Percentiles rank a stretch among this genome's conserved stretches.
phyloP scores from a whole-genome alignment of 2,329 filamentous ascomycete species.

The Neonectria ditissima region DNA sequence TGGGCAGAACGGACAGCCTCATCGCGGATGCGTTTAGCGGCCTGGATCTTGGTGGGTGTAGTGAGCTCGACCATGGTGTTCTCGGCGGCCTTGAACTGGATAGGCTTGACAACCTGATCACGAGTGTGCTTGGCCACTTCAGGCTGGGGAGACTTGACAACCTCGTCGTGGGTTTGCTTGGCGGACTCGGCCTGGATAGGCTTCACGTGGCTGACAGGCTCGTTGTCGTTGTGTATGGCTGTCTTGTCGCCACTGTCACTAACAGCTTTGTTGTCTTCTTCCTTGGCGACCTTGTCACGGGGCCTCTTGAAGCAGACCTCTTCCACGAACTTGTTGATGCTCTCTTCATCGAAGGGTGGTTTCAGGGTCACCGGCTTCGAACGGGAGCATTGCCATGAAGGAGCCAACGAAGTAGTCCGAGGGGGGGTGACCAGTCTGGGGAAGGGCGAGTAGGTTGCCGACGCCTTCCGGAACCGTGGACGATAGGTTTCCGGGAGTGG shows the following conservation, averaged over 20 bases:
- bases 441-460: slow-evolving; percentile 56
- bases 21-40: background rate
- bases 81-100: background rate
- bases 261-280: background rate
- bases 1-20: background rate
- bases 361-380: slow-evolving; percentile 42
- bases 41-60: background rate
- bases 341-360: slow-evolving; percentile 44
- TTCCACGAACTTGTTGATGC: background rate
- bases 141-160: background rate
- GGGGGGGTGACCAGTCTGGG: slow-evolving; percentile 54
- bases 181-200: slow-evolving; percentile 27
- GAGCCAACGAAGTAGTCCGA: slow-evolving; percentile 40
- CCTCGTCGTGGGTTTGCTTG: background rate
- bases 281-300: background rate
- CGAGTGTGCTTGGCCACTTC: background rate
- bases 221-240: background rate
- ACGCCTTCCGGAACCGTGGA: slow-evolving; percentile 39
- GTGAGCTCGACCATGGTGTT: background rate
- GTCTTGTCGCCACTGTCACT: background rate
- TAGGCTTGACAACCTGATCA: background rate
- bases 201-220: too few species aligned
- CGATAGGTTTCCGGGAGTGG: slow-evolving; percentile 42
- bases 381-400: slow-evolving; percentile 47
- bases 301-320: background rate